Evolutionary conservation across 1,284 basidiomycete species (phyloP).

Genomic region (Trichosporon ovoides): DNA sequence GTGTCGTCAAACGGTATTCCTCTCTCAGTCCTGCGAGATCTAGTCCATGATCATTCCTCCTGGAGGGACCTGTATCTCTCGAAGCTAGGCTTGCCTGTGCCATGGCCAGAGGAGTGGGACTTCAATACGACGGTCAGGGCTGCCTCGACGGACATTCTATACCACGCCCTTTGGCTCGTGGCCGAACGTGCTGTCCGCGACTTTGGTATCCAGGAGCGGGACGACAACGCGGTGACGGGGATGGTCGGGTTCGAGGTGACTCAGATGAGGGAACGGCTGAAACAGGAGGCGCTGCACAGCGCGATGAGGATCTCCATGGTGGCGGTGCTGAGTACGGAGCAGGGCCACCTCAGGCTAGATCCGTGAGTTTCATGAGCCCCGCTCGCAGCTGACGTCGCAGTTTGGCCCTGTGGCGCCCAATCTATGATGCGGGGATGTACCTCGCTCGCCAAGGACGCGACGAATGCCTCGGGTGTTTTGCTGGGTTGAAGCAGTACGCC

Average conservation of each 20-base stretch:
- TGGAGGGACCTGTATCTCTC: constrained; percentile 74
- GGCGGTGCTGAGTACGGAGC: constrained; percentile 71
- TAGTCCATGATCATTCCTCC: constrained; percentile 59
- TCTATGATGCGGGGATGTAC: constrained; percentile 73
- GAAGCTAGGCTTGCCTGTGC: constrained; percentile 73
- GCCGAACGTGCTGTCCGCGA: constrained; percentile 59
- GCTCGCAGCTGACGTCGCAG: constrained; percentile 50
- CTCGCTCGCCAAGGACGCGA: constrained; percentile 72
- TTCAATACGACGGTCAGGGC: constrained; percentile 74
- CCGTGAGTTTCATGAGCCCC: constrained; percentile 49
- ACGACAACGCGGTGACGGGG: constrained; percentile 13
- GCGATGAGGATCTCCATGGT: constrained; percentile 71
- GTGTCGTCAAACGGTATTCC: constrained; percentile 71
- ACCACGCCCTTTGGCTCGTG: constrained; percentile 73
- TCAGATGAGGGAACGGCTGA: constrained; percentile 61
- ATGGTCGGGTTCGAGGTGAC: constrained; percentile 54
- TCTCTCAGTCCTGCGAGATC: constrained; percentile 57
- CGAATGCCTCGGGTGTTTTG: constrained; percentile 75
- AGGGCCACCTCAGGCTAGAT: constrained; percentile 63
- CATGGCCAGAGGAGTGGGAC: constrained; percentile 79
- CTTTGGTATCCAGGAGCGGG: constrained; percentile 65
- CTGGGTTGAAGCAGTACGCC: constrained; percentile 76
- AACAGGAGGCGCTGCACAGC: constrained; percentile 73
- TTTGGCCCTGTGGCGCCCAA: constrained; percentile 71
- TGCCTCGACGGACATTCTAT: constrained; percentile 76